Evolutionary conservation across 305 asterid species (phyloP).

Genomic region (Ajuga reptans): DNA sequence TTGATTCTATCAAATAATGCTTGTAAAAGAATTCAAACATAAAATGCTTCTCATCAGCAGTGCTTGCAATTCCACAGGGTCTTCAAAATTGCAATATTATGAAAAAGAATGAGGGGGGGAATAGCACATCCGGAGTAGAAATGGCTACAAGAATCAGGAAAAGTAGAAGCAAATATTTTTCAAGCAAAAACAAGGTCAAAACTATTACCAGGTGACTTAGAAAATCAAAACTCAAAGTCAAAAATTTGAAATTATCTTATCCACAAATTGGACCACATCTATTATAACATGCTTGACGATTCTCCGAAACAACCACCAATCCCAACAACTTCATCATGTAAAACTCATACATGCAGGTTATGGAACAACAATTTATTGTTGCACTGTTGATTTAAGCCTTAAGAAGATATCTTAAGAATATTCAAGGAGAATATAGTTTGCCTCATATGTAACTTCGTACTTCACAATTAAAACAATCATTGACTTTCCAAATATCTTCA

Average conservation of each 20-base stretch:
- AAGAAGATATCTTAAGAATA: neutral
- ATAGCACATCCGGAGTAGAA: neutral
- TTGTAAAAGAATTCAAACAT: neutral
- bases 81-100: neutral
- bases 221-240: neutral
- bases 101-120: neutral
- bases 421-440: neutral
- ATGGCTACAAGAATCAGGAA: neutral
- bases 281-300: neutral
- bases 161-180: neutral
- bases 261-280: neutral
- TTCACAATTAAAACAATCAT: neutral
- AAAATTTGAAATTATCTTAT: neutral
- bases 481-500: neutral
- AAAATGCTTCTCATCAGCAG: neutral
- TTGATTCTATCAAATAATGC: neutral
- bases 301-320: neutral
- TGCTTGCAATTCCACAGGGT: neutral
- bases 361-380: neutral
- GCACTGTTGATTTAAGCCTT: neutral
- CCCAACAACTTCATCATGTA: neutral
- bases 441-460: too few relatives aligned
- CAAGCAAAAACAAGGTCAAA: neutral
- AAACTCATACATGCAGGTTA: neutral
- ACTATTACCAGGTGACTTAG: neutral